Conservation (phyloP, 2,329 filamentous ascomycete species). For the Claviceps maximensis region DNA sequence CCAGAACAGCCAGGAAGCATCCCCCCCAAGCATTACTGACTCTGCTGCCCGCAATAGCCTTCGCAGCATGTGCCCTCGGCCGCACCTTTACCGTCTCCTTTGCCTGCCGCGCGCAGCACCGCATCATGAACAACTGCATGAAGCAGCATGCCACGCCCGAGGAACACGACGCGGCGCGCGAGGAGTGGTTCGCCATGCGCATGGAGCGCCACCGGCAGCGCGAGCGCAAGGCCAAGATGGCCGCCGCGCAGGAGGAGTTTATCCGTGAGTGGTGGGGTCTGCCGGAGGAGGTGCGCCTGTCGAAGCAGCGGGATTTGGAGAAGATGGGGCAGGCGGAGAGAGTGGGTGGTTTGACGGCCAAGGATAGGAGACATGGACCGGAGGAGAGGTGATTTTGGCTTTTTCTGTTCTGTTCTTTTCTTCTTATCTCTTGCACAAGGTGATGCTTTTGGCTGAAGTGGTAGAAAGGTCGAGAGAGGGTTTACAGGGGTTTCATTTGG, state of each 20-base stretch:
- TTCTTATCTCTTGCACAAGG: too few relatives aligned
- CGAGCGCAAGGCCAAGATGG: conserved; percentile 47
- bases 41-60: conserved; percentile 34
- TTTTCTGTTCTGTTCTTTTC: too few relatives aligned
- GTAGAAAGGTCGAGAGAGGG: too few relatives aligned
- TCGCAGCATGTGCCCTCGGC: conserved; percentile 77
- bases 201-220: conserved; percentile 56
- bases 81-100: conserved; percentile 83
- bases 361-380: conserved; percentile 13
- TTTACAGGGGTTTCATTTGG: too few relatives aligned
- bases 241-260: conserved; percentile 50
- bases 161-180: conserved; percentile 76
- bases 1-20: not conserved
- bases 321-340: conserved; percentile 37
- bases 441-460: too few relatives aligned
- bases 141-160: conserved; percentile 67
- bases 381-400: not conserved
- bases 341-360: conserved; percentile 38
- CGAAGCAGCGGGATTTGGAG: conserved; percentile 36
- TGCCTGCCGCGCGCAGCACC: conserved; percentile 65
- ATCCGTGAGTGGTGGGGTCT: conserved; percentile 56
- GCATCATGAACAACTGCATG: conserved; percentile 92
- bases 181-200: conserved; percentile 81
- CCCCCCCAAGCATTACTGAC: not conserved
- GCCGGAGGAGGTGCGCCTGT: conserved; percentile 40